Evolutionary conservation across 1,139 yeast genomes (phyloP).

Genomic region (Pichia sp.): DNA sequence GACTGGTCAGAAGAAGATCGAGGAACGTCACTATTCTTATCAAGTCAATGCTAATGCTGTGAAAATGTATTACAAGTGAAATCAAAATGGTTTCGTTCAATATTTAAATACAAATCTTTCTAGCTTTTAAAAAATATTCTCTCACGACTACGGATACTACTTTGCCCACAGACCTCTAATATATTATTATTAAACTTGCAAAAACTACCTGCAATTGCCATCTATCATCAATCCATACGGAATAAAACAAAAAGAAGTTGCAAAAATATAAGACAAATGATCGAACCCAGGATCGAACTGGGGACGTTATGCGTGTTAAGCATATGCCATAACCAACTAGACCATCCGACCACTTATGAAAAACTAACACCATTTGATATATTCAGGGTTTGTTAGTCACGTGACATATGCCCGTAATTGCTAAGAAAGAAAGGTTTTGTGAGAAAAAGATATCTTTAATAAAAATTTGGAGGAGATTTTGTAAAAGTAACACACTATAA

Average conservation of each 20-base stretch:
- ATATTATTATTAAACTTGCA: too few relatives aligned
- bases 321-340: slow-evolving; percentile 99
- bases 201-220: too few relatives aligned
- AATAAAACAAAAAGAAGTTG: background rate
- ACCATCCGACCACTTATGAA: slow-evolving; percentile 56
- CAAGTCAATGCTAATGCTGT: slow-evolving; percentile 8
- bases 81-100: too few relatives aligned
- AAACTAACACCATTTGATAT: too few relatives aligned
- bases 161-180: too few relatives aligned
- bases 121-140: too few relatives aligned
- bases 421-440: too few relatives aligned
- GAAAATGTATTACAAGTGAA: slow-evolving; percentile 9
- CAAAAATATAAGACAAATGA: slow-evolving; percentile 36
- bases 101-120: background rate
- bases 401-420: background rate
- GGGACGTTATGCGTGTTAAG: slow-evolving; percentile 99
- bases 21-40: slow-evolving; percentile 10
- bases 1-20: background rate
- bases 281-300: slow-evolving; percentile 99
- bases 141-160: too few relatives aligned
- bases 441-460: too few relatives aligned
- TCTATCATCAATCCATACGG: background rate
- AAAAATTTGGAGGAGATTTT: too few relatives aligned
- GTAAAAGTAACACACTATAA: too few relatives aligned
- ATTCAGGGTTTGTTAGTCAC: background rate